These are phyloP conservation scores for Clonostachys byssicola DNA, from an alignment of 2,329 filamentous ascomycete species.

Conservation along the genomic window DNA sequence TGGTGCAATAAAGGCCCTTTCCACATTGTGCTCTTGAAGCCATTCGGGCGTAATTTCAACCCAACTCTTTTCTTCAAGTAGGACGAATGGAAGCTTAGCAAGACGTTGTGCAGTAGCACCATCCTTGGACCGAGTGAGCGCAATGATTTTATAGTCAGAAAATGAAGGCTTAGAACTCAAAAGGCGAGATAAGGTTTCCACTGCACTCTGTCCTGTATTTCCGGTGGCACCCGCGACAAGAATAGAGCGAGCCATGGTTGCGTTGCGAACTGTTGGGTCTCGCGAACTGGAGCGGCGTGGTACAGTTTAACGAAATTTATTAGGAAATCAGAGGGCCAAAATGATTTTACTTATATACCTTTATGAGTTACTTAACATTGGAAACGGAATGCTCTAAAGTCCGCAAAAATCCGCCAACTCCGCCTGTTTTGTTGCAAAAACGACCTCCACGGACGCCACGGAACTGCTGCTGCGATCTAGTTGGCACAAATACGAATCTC, in stretches of 20 bases:
- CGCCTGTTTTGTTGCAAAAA: no score
- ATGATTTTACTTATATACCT: no score
- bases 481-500: no score
- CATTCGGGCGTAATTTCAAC: conserved; percentile 28
- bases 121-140: conserved; percentile 8
- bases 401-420: no score
- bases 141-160: conserved; percentile 6
- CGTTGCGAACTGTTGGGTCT: no score
- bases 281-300: no score
- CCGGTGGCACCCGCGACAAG: conserved; percentile 26
- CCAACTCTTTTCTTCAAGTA: conserved; percentile 27
- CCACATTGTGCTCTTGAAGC: conserved; percentile 28
- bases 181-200: conserved; percentile 15
- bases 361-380: no score
- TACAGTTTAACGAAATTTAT: no score
- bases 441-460: no score
- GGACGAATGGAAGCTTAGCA: conserved; percentile 21
- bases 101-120: conserved; percentile 15
- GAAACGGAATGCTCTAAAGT: no score
- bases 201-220: conserved; percentile 24
- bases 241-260: conserved; percentile 22
- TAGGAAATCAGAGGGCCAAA: no score
- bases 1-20: conserved; percentile 29
- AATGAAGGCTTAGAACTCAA: conserved; percentile 8
- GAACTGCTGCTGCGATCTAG: no score